Evolutionary conservation across 768 basidiomycete genomes (phyloP).

Genomic region (Steccherinum ochraceum): DNA sequence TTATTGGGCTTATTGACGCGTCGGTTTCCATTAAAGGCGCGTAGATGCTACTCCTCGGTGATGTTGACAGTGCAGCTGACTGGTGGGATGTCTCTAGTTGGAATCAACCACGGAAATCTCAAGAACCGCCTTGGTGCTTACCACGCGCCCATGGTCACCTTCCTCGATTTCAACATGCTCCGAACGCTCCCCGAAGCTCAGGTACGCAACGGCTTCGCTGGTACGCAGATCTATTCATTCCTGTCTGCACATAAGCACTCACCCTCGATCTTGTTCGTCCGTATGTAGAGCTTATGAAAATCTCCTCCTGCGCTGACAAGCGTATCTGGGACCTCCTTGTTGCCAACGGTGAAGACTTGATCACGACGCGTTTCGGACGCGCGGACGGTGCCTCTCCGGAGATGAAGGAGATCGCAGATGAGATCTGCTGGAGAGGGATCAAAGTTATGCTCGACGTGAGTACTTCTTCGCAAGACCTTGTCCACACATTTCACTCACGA

Average conservation of each 20-base stretch:
- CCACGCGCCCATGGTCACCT: conserved; percentile 12
- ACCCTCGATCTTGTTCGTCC: background rate
- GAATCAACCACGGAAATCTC: conserved; percentile 13
- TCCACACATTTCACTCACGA: background rate
- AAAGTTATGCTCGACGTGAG: conserved; percentile 14
- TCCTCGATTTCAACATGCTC: conserved; percentile 16
- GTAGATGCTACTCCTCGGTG: too few species aligned
- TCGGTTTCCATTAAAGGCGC: conserved; percentile 13
- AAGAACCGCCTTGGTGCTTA: conserved; percentile 16
- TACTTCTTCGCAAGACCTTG: background rate
- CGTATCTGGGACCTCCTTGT: conserved; percentile 14
- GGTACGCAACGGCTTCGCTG: conserved; percentile 14
- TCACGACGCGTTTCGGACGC: conserved; percentile 12
- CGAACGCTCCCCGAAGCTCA: conserved; percentile 12
- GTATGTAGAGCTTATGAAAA: conserved; percentile 13
- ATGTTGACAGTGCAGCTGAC: background rate
- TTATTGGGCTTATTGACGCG: conserved; percentile 15
- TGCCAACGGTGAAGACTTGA: conserved; percentile 8
- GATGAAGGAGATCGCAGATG: conserved; percentile 12
- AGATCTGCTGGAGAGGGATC: conserved; percentile 16
- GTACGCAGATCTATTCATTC: background rate
- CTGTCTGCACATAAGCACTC: background rate
- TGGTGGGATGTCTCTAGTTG: conserved; percentile 6
- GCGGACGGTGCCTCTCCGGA: conserved; percentile 8
- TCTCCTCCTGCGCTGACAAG: conserved; percentile 16